A percentile compares a stretch with the other conserved stretches of the same genome.
Conservation (phyloP, 2,329 filamentous ascomycete genomes). For the Penicillium sp. region DNA sequence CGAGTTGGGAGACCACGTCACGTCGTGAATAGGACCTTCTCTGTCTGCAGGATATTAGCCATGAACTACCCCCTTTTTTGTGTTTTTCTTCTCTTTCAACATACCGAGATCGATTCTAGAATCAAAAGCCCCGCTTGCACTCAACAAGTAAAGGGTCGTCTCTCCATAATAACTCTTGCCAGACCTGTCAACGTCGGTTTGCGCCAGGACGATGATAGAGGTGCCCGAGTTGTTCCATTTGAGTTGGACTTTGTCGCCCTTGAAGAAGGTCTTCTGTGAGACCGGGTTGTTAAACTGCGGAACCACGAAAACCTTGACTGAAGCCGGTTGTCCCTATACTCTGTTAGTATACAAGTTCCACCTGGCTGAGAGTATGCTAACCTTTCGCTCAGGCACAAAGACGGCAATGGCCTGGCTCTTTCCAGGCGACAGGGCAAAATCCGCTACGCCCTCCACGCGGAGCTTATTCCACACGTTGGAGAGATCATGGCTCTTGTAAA, state of each 20-base stretch:
- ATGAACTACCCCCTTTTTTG: neutral
- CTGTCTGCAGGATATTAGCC: slow-evolving; percentile 60
- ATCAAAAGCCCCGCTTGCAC: slow-evolving; percentile 86
- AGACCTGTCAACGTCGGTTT: slow-evolving; percentile 96
- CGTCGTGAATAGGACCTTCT: slow-evolving; percentile 95
- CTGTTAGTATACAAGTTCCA: slow-evolving; percentile 19
- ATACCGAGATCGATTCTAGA: slow-evolving; percentile 74
- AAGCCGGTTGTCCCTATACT: slow-evolving; percentile 82
- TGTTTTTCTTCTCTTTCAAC: slow-evolving; percentile 15
- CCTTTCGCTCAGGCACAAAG: slow-evolving; percentile 94
- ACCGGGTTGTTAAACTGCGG: slow-evolving; percentile 78
- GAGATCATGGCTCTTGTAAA: slow-evolving; percentile 86
- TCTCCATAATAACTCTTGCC: slow-evolving; percentile 99
- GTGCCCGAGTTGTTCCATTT: slow-evolving; percentile 97
- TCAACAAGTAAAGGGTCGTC: slow-evolving; percentile 92
- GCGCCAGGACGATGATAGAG: slow-evolving; percentile 86
- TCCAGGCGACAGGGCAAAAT: slow-evolving; percentile 86
- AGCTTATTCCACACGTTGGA: slow-evolving; percentile 92
- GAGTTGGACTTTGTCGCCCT: slow-evolving; percentile 96
- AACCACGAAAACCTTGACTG: slow-evolving; percentile 91
- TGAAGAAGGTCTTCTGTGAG: slow-evolving; percentile 98
- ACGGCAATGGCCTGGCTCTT: slow-evolving; percentile 89
- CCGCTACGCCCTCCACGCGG: slow-evolving; percentile 80
- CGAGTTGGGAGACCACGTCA: slow-evolving; percentile 96
- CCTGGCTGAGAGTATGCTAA: slow-evolving; percentile 34